Percentiles rank a stretch among this genome's conserved stretches.
Evolutionary conservation across 306 rosid genomes (phyloP).

Genomic region (Cyclanthera cordifolia): DNA sequence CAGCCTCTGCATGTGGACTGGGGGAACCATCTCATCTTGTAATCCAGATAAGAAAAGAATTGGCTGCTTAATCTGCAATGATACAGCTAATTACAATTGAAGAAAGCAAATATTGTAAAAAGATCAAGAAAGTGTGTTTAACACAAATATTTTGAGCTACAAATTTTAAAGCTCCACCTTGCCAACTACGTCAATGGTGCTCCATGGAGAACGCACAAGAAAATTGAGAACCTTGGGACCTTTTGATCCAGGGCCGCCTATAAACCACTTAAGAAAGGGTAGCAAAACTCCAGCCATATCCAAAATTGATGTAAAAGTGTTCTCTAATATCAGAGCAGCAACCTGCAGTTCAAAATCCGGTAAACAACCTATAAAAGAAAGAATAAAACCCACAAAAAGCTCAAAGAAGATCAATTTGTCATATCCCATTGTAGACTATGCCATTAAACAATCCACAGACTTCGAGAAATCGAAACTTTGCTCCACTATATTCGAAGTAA

Average conservation of each 20-base stretch:
- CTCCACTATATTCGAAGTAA: no score
- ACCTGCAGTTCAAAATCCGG: conserved; percentile 43
- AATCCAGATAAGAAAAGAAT: conserved; percentile 85
- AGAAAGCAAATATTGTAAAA: neutral
- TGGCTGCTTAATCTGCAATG: conserved; percentile 80
- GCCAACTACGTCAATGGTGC: conserved; percentile 71
- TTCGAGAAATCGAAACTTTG: no score
- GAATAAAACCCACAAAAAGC: neutral
- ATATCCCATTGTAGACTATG: neutral
- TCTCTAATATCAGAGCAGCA: conserved; percentile 80
- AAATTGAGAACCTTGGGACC: conserved; percentile 77
- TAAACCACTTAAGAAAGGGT: conserved; percentile 90
- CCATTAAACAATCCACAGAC: neutral
- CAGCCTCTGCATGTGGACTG: conserved; percentile 73
- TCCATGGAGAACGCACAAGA: conserved; percentile 95
- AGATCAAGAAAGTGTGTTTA: neutral
- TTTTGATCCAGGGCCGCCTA: conserved; percentile 69
- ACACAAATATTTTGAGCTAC: neutral
- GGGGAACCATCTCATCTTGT: conserved; percentile 99
- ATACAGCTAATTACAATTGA: neutral
- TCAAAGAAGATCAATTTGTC: neutral
- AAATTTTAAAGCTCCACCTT: conserved; percentile 40
- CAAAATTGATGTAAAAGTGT: conserved; percentile 92
- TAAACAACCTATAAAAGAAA: neutral
- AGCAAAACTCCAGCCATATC: conserved; percentile 97